A percentile compares a stretch with the other conserved stretches of the same genome.
Conservation (phyloP, 345 rosid species). For the Mallotus nudiflorus region DNA sequence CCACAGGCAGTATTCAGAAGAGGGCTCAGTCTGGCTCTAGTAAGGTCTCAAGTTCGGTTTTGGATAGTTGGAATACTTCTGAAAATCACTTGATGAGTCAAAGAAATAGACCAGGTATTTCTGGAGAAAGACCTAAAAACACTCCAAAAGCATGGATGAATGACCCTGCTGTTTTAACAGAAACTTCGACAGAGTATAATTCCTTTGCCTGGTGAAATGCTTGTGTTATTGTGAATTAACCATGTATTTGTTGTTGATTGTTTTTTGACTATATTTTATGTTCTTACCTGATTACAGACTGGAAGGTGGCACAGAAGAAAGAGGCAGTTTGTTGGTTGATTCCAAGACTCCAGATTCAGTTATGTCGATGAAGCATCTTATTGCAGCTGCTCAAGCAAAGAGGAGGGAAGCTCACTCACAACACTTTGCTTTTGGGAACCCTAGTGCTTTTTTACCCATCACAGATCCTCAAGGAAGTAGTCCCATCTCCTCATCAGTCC, state of each 20-base stretch:
- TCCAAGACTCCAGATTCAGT: constrained; percentile 60
- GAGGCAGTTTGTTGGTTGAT: constrained; percentile 36
- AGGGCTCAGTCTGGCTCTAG: constrained; percentile 42
- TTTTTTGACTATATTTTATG: neutral
- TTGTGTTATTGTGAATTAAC: constrained; percentile 19
- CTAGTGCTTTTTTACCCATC: constrained; percentile 32
- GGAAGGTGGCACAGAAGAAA: constrained; percentile 44
- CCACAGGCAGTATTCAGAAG: constrained; percentile 41
- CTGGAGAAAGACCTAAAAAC: constrained; percentile 52
- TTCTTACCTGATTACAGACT: constrained; percentile 35
- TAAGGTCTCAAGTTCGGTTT: constrained; percentile 39
- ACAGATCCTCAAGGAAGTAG: constrained; percentile 48
- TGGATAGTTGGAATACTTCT: constrained; percentile 41
- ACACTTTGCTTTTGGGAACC: constrained; percentile 43
- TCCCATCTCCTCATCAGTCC: constrained; percentile 53
- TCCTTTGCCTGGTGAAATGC: constrained; percentile 45
- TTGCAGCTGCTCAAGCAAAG: constrained; percentile 95
- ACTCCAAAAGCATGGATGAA: constrained; percentile 46
- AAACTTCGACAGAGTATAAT: constrained; percentile 40
- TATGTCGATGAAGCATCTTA: constrained; percentile 76
- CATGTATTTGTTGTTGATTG: constrained; percentile 6
- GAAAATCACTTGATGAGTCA: constrained; percentile 46
- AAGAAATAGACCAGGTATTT: constrained; percentile 44
- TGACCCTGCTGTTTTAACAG: constrained; percentile 38
- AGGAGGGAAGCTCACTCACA: constrained; percentile 75